Evolutionary conservation across 2,329 filamentous ascomycete species (phyloP), one percentile per base, ranked within the genome.

Genomic region (Alternaria sp.): DNA sequence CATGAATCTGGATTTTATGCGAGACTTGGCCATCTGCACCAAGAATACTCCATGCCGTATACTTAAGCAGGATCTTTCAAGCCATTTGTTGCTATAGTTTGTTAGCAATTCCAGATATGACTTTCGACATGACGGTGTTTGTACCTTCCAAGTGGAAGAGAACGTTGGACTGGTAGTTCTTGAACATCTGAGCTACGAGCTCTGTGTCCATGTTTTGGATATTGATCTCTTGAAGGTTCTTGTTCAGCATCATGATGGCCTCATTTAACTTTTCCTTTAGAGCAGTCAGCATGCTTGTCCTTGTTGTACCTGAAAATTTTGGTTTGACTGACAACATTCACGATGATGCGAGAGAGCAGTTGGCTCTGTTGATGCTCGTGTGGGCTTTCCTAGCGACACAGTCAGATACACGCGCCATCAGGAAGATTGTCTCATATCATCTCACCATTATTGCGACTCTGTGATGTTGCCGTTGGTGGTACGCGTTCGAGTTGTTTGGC

Each of bases 141-240:
- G 39, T 82, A 96, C 95, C 95, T 88, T 98, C 95, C 5, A 99
- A 84, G 72, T 99, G 95, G 77, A 99, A 98, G 5, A 98, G 82
- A 13, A 98, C 94, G 71, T 98, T 99, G 10, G 93, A 97, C 78
- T 97, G 93, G 77, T 99, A 99, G 80, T 98, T 99, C 82, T 98
- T 97, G 84, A 98, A 99, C 95, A 99, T 99, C 76, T 98, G 94
- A 0, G 94, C 93, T 5, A 98, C 95, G 3, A 98, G 85, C 80
- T 98, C 95, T 34, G 97, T 92, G 74, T 99, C 96, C 93, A 98
- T 97, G 78, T 98, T 99, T 72, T 97, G 91, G 55, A 97, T 89
- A 74, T 98, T 98, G 84, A 98, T 97, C 68, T 98, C 94, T 91
- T 97, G 69, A 1, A 99, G 88, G 49, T 87, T 91, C 78, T 92